A percentile compares a stretch with the other conserved stretches of the same genome.
phyloP scores from a whole-genome alignment of 2,329 filamentous ascomycete genomes.

The Raffaelea arxii region DNA sequence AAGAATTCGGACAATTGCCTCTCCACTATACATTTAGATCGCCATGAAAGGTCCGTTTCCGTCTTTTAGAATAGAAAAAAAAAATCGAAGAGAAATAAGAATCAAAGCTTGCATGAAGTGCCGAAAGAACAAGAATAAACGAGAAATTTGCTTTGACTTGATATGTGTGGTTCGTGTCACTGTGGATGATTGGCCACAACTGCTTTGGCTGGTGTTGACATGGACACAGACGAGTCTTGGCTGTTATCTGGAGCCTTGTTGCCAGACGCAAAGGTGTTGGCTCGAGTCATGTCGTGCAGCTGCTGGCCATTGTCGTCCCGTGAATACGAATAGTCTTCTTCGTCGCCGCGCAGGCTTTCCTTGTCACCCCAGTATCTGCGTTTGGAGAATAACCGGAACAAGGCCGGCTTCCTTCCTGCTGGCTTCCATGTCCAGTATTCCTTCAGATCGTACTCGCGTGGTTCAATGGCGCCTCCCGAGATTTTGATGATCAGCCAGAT shows the following conservation, averaged over 20 bases:
- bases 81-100: too few species aligned
- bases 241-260: conserved; percentile 5
- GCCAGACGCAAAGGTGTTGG: not conserved
- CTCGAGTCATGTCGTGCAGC: conserved; percentile 6
- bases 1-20: too few species aligned
- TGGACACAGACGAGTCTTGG: not conserved
- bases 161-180: too few species aligned
- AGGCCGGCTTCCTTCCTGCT: conserved; percentile 36
- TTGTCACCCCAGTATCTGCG: conserved; percentile 17
- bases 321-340: conserved; percentile 7
- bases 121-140: not conserved
- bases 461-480: conserved; percentile 33
- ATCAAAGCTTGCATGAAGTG: too few species aligned
- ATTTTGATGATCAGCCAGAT: conserved; percentile 34
- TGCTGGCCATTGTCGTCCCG: conserved; percentile 6
- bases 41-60: too few species aligned
- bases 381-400: conserved; percentile 26
- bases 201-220: conserved; percentile 4
- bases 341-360: conserved; percentile 9
- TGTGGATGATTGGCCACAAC: conserved; percentile 5
- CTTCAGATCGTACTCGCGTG: conserved; percentile 43
- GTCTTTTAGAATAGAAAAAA: too few species aligned
- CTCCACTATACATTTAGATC: too few species aligned
- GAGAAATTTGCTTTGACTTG: too few species aligned
- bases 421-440: conserved; percentile 48